Percentiles rank a stretch among this genome's conserved stretches.
Conservation (phyloP, 495 filamentous ascomycete genomes). For the Talaromyces nanjingensis region DNA sequence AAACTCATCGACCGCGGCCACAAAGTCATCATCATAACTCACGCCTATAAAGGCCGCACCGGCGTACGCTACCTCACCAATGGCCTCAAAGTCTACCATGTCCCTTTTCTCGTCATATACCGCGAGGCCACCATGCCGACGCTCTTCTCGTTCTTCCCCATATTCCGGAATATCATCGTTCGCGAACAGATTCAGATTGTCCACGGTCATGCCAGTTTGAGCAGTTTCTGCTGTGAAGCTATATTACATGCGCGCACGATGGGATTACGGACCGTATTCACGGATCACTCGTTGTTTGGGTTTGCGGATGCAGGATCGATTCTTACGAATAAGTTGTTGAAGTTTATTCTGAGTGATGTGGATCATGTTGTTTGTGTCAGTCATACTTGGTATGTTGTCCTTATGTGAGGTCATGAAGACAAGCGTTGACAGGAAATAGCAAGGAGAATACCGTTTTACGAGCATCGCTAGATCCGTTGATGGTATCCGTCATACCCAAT, state of each 20-base stretch:
- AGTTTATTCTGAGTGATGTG: constrained; percentile 93
- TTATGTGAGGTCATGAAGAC: no score
- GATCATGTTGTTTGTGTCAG: constrained; percentile 98
- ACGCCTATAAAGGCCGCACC: constrained; percentile 86
- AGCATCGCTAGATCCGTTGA: constrained; percentile 88
- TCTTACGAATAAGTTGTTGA: constrained; percentile 90
- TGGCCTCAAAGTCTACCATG: constrained; percentile 95
- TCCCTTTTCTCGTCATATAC: constrained; percentile 92
- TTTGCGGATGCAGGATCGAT: constrained; percentile 97
- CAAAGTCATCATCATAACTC: constrained; percentile 96
- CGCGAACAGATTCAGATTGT: constrained; percentile 94
- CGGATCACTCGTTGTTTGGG: constrained; percentile 95
- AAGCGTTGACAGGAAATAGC: constrained; percentile 35
- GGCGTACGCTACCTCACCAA: constrained; percentile 97
- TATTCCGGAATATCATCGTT: constrained; percentile 91
- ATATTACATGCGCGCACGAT: constrained; percentile 95
- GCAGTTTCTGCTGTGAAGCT: constrained; percentile 87
- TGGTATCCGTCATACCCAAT: constrained; percentile 97
- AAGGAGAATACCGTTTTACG: constrained; percentile 97
- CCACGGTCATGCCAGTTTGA: constrained; percentile 89
- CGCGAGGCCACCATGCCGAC: constrained; percentile 93
- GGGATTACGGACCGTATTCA: constrained; percentile 92
- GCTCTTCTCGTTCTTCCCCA: constrained; percentile 96
- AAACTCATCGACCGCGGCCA: constrained; percentile 96
- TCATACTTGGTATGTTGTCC: constrained; percentile 89